Conservation (phyloP, 2,329 filamentous ascomycete genomes). For the Tolypocladium inflatum region DNA sequence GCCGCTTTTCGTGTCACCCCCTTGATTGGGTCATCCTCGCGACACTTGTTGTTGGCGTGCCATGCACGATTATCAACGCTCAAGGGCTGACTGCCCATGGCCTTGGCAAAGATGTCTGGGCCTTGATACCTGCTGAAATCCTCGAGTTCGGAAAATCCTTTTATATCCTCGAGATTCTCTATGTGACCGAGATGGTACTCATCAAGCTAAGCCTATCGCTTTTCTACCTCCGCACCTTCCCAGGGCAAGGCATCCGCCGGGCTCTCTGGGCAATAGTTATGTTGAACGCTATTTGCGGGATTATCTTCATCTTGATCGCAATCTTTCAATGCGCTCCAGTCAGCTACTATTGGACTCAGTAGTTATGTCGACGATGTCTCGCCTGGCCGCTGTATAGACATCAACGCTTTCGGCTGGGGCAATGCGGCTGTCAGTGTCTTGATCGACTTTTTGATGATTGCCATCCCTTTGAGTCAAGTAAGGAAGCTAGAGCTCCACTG, state of each 20-base stretch:
- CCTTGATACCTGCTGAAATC: not conserved
- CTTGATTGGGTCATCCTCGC: not conserved
- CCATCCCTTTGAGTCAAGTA: conserved; percentile 1
- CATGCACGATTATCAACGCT: not conserved
- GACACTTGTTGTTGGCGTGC: not conserved
- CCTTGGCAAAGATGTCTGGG: not conserved
- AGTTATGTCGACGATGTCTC: not conserved
- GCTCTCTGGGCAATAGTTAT: not conserved
- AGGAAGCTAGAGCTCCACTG: conserved; percentile 1
- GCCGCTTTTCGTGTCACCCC: too few species aligned
- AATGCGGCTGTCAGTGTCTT: conserved; percentile 1
- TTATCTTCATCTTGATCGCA: not conserved
- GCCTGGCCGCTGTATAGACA: not conserved
- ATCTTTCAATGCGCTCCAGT: not conserved
- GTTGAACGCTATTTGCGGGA: not conserved
- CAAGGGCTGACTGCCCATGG: not conserved
- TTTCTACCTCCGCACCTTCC: not conserved
- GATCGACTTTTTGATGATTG: conserved; percentile 1
- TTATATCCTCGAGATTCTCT: not conserved
- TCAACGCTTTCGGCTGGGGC: not conserved
- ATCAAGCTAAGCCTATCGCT: not conserved
- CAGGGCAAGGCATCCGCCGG: not conserved
- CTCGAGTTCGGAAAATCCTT: not conserved
- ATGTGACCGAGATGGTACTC: not conserved
- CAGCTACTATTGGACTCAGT: not conserved